Conservation (phyloP, 352 stramenopile genomes). For the Plasmopara viticola region DNA sequence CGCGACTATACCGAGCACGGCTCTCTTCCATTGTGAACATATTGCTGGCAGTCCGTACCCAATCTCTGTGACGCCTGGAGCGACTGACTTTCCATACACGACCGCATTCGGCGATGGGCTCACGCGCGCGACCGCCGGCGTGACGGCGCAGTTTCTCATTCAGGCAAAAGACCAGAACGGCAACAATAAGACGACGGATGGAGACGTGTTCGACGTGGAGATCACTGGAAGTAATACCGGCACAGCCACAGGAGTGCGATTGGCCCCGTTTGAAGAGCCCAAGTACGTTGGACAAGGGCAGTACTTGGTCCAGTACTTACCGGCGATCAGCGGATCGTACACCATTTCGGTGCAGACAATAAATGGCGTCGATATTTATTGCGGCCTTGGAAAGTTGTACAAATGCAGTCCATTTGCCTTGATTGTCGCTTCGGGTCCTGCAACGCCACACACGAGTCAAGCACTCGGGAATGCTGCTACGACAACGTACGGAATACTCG, state of each 20-base stretch:
- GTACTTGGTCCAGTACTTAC: conserved; percentile 89
- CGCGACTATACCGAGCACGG: conserved; percentile 69
- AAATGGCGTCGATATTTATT: conserved; percentile 93
- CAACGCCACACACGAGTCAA: conserved; percentile 85
- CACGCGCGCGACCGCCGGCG: conserved; percentile 67
- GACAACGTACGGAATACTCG: conserved; percentile 58
- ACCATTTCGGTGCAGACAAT: conserved; percentile 86
- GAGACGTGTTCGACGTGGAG: conserved; percentile 69
- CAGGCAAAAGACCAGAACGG: conserved; percentile 90
- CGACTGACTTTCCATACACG: conserved; percentile 93
- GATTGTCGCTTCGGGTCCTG: conserved; percentile 79
- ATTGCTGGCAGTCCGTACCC: conserved; percentile 92
- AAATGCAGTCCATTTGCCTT: conserved; percentile 95
- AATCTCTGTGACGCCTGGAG: conserved; percentile 85
- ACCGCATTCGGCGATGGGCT: conserved; percentile 84
- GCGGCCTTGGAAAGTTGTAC: conserved; percentile 77
- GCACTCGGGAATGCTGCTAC: conserved; percentile 58
- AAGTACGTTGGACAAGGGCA: conserved; percentile 88
- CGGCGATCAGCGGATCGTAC: conserved; percentile 82
- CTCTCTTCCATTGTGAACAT: conserved; percentile 86
- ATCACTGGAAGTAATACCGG: conserved; percentile 30
- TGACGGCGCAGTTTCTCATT: conserved; percentile 88
- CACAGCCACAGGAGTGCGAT: conserved; percentile 13
- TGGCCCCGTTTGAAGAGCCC: conserved; percentile 63
- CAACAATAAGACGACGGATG: conserved; percentile 87